Percentiles rank a stretch among this genome's conserved stretches.
These are phyloP conservation scores for Hondaea fermentalgiana DNA, from an alignment of 108 stramenopile genomes.

Conservation along the genomic window DNA sequence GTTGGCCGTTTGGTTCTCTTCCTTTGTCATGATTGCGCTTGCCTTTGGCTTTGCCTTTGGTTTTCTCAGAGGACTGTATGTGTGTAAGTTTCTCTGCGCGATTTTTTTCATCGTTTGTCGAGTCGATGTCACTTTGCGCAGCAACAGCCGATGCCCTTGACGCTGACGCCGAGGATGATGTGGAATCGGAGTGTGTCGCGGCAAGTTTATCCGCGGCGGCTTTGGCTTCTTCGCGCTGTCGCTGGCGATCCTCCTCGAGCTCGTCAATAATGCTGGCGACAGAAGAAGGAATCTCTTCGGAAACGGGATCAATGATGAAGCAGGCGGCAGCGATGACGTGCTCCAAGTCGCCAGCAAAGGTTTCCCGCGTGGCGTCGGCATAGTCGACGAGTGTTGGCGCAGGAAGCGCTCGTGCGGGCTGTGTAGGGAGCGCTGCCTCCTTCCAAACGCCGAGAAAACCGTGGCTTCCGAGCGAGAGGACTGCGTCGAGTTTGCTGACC, in stretches of 20 bases:
- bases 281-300: not conserved
- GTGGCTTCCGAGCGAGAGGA: not conserved
- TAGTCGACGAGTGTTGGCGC: slow-evolving; percentile 16
- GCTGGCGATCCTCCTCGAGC: not conserved
- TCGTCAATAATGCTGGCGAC: not conserved
- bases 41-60: not conserved
- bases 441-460: slow-evolving; percentile 2
- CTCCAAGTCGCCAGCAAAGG: not conserved
- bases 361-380: not conserved
- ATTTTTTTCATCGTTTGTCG: too few relatives aligned
- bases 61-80: too few relatives aligned
- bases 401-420: too few relatives aligned
- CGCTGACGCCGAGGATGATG: too few relatives aligned
- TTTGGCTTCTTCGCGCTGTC: not conserved
- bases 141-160: too few relatives aligned
- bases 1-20: too few relatives aligned
- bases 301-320: not conserved
- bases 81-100: too few relatives aligned
- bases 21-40: not conserved
- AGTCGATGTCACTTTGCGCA: too few relatives aligned
- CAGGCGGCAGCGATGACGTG: not conserved
- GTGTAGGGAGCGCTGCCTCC: not conserved
- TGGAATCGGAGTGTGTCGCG: not conserved
- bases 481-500: not conserved
- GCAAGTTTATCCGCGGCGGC: not conserved